Evolutionary conservation across 2,329 filamentous ascomycete species (phyloP), one percentile per base, ranked within the genome.

Genomic region (Penicillium sp.): DNA sequence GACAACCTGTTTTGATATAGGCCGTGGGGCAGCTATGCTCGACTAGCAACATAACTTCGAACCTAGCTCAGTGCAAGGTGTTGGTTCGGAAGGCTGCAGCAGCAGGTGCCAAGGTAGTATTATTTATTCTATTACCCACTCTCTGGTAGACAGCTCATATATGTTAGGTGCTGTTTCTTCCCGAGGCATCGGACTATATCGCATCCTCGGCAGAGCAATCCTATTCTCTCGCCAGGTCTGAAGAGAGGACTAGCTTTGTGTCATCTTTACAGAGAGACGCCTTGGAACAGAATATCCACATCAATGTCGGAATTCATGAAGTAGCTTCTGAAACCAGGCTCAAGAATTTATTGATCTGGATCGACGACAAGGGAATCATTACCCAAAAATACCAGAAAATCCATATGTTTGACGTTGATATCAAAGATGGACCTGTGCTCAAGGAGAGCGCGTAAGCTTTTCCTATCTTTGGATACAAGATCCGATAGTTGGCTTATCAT

Each of bases 101-200:
- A 29, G 86, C 86, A 54, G 90, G 90, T 42, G 92, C 92, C 52
- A 89, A 91, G 80, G 90, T 91, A 66, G 53, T 60, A 23, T 32
- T 4, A 1, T 10, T 12, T 45, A n/a, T 25, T 25, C 4, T 23
- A 27, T 37, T 4, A 18, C 12, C 16, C 34, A 15, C 10, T 50
- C 15, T 21, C 16, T 52, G 29, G 42, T 23, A 16, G 27, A 29
- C 29, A 39, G 25, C 52, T 63, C 40, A 63, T 49, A 9, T 38
- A 35, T 51, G 37, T 16, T 59, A 89, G 83, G 85, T 89, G 18
- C 82, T 97, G 47, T 97, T 97, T 77, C 86, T 97, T 50, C 93
- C 93, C 13, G 93, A 97, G 80, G 93, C 93, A 25, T 85, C 85
- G 54, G 91, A 96, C 76, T 97, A 96, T 78, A 91, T 97, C 65